phyloP scores from a whole-genome alignment of 805 yeast species.

The Kazachstania kunashirensis region DNA sequence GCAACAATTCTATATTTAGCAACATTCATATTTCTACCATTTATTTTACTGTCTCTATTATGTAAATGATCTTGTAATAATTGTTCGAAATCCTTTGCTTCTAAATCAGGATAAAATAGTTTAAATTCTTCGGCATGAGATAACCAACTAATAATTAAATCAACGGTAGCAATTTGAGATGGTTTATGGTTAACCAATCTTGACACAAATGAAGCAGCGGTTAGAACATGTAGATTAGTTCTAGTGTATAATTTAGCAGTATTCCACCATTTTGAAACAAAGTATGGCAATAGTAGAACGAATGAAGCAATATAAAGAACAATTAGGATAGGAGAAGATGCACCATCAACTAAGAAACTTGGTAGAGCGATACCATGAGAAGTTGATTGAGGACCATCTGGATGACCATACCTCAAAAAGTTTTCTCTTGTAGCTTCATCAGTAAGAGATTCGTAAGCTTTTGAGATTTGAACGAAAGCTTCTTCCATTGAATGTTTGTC shows the following conservation, averaged over 20 bases:
- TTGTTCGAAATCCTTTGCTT: constrained; percentile 39
- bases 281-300: constrained; percentile 67
- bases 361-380: constrained; percentile 95
- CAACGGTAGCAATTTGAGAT: constrained; percentile 48
- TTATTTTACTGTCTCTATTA: constrained; percentile 34
- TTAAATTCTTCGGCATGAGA: constrained; percentile 59
- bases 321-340: constrained; percentile 55
- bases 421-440: constrained; percentile 80
- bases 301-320: constrained; percentile 60
- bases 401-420: constrained; percentile 84
- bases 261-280: constrained; percentile 88
- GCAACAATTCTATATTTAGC: constrained; percentile 50
- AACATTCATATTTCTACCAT: constrained; percentile 27
- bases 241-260: constrained; percentile 71
- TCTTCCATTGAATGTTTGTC: constrained; percentile 57
- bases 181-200: constrained; percentile 67
- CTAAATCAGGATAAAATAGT: constrained; percentile 32
- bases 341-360: constrained; percentile 76
- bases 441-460: constrained; percentile 91
- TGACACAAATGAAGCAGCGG: constrained; percentile 74
- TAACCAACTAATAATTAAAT: constrained; percentile 48
- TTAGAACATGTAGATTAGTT: constrained; percentile 68
- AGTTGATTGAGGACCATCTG: constrained; percentile 91
- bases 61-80: constrained; percentile 50
- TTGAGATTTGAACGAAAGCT: constrained; percentile 67